These are phyloP conservation scores for Arthrobotrys entomopaga DNA, from an alignment of 2,329 filamentous ascomycete genomes.

Conservation along the genomic window DNA sequence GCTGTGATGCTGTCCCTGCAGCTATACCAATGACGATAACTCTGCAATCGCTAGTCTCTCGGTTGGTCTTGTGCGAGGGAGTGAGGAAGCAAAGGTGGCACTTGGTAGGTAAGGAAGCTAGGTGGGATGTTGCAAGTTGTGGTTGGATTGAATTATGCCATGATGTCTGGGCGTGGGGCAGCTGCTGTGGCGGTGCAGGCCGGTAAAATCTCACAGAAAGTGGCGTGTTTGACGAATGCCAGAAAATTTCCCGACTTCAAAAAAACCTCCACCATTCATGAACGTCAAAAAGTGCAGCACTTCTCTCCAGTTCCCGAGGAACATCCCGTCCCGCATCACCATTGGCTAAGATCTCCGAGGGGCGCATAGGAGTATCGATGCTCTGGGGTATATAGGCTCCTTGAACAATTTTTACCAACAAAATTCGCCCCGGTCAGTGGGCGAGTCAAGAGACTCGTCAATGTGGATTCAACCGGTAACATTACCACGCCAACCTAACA, in stretches of 20 bases:
- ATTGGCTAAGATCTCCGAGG: neutral
- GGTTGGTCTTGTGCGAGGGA: conserved; percentile 11
- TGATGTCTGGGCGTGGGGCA: conserved; percentile 25
- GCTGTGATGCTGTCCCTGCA: too few species aligned
- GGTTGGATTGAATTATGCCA: too few species aligned
- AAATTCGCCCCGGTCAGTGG: neutral
- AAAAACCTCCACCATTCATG: neutral
- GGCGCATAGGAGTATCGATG: conserved; percentile 1
- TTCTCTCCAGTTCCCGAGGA: conserved; percentile 1
- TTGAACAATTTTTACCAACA: neutral
- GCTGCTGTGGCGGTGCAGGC: conserved; percentile 35
- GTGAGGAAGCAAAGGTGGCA: neutral
- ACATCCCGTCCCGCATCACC: neutral
- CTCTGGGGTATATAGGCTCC: conserved; percentile 6
- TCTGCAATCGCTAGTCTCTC: neutral
- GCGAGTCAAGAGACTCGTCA: conserved; percentile 33
- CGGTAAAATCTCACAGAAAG: conserved; percentile 44
- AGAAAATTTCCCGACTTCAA: conserved; percentile 24
- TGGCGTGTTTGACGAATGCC: conserved; percentile 42
- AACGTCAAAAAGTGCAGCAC: too few species aligned
- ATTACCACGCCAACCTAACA: conserved; percentile 10
- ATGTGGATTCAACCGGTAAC: conserved; percentile 21
- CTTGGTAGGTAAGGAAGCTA: conserved; percentile 23
- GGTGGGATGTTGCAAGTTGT: conserved; percentile 22
- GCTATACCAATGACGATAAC: too few species aligned